A percentile compares a stretch with the other conserved stretches of the same genome.
Conservation (phyloP, 805 yeast species). For the Dipodascus geniculatus region DNA sequence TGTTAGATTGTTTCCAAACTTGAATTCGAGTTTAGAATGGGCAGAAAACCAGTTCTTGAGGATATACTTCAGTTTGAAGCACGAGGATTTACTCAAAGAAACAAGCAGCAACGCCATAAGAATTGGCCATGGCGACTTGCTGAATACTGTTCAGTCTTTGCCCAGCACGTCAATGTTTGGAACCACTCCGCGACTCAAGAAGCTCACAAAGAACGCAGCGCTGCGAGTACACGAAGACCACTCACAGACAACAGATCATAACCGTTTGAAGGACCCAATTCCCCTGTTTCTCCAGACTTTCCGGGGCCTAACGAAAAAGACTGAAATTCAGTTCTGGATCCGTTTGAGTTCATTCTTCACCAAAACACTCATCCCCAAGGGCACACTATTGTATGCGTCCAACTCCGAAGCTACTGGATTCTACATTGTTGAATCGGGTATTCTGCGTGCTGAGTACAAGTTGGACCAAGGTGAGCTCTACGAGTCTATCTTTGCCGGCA, state of each 20-base stretch:
- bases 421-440: conserved; percentile 48
- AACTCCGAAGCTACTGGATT: conserved; percentile 41
- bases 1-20: conserved; percentile 58
- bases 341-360: conserved; percentile 45
- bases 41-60: conserved; percentile 83
- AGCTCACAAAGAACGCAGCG: conserved; percentile 22
- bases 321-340: conserved; percentile 44
- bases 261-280: conserved; percentile 40
- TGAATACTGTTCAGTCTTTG: not conserved
- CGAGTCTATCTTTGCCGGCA: conserved; percentile 52
- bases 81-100: conserved; percentile 18
- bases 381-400: conserved; percentile 33
- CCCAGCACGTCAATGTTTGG: not conserved
- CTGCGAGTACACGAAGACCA: conserved; percentile 19
- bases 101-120: not conserved
- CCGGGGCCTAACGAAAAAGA: conserved; percentile 38
- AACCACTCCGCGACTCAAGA: conserved; percentile 17
- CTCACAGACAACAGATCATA: not conserved
- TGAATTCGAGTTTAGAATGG: conserved; percentile 90
- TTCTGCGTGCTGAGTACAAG: conserved; percentile 39
- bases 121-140: not conserved
- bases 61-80: conserved; percentile 35
- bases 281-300: conserved; percentile 54
- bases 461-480: conserved; percentile 35
- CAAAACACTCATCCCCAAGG: conserved; percentile 36